Percentiles rank a stretch among this genome's conserved stretches.
phyloP scores from a whole-genome alignment of 1,139 yeast genomes.

The Suhomyces kunorum region DNA sequence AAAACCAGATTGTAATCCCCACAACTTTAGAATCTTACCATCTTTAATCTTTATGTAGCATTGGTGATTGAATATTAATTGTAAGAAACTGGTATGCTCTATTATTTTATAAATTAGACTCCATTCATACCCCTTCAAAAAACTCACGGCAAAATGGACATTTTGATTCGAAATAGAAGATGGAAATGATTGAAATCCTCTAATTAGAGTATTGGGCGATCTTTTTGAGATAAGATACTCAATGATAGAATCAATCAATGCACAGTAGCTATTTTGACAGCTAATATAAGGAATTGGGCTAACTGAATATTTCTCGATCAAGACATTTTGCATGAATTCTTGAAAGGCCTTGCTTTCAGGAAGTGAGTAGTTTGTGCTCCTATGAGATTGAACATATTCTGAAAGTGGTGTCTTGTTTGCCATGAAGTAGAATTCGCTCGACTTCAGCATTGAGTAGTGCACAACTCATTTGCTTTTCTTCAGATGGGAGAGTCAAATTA shows the following conservation, averaged over 20 bases:
- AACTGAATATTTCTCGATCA: not conserved
- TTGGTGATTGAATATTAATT: slow-evolving; percentile 31
- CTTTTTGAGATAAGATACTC: slow-evolving; percentile 20
- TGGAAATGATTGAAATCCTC: slow-evolving; percentile 28
- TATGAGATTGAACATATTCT: not conserved
- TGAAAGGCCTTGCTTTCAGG: not conserved
- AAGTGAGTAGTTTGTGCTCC: not conserved
- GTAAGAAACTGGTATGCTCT: slow-evolving; percentile 34
- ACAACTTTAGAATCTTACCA: slow-evolving; percentile 31
- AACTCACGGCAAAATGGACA: slow-evolving; percentile 28
- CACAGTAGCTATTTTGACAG: slow-evolving; percentile 20
- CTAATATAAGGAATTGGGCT: not conserved
- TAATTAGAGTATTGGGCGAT: slow-evolving; percentile 24
- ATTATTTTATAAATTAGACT: slow-evolving; percentile 30
- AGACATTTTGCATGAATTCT: not conserved
- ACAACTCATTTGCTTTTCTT: not conserved
- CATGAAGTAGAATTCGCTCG: not conserved
- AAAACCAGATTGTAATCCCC: slow-evolving; percentile 29
- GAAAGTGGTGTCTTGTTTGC: not conserved
- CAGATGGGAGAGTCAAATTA: no score
- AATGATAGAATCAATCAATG: slow-evolving; percentile 29
- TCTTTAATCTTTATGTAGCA: slow-evolving; percentile 23
- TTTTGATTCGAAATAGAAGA: slow-evolving; percentile 22
- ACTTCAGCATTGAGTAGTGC: not conserved
- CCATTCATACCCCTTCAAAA: slow-evolving; percentile 41